A percentile compares a stretch with the other conserved stretches of the same genome.
These are phyloP conservation scores for Lachnellula arida DNA, from an alignment of 2,329 filamentous ascomycete species.

Conservation along the genomic window DNA sequence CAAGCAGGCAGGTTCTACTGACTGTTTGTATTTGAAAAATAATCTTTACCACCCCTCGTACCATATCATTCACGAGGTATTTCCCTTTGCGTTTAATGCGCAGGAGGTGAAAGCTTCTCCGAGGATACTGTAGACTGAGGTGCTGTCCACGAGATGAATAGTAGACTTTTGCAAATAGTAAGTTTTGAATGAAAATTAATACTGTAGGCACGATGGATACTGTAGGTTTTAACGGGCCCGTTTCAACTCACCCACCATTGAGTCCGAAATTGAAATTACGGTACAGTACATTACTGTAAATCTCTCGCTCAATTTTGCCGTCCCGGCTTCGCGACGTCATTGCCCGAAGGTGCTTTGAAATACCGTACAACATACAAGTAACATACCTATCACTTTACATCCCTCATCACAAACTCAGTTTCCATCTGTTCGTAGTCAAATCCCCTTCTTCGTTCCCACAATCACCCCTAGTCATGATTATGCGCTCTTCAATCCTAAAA, in stretches of 20 bases:
- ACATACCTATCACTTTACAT: no score
- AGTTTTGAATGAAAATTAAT: not conserved
- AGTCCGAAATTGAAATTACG: no score
- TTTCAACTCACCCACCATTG: no score
- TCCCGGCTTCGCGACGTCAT: slow-evolving; percentile 2
- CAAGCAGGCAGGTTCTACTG: no score
- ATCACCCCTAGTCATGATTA: not conserved
- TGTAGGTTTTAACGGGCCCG: no score
- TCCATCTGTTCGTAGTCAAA: not conserved
- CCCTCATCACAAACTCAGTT: not conserved
- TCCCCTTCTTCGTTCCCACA: not conserved
- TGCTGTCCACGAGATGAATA: no score
- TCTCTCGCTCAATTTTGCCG: not conserved
- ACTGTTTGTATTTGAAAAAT: no score
- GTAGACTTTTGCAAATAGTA: no score
- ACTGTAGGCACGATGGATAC: not conserved
- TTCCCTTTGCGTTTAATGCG: not conserved
- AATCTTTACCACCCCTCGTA: no score
- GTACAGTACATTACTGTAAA: no score
- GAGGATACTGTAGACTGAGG: slow-evolving; percentile 3
- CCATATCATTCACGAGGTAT: no score
- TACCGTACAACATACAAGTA: not conserved
- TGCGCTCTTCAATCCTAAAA: slow-evolving; percentile 11
- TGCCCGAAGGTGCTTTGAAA: not conserved
- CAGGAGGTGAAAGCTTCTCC: no score